Evolutionary conservation across 768 basidiomycete genomes (phyloP).

Genomic region (Rhodotorula kratochvilovae): DNA sequence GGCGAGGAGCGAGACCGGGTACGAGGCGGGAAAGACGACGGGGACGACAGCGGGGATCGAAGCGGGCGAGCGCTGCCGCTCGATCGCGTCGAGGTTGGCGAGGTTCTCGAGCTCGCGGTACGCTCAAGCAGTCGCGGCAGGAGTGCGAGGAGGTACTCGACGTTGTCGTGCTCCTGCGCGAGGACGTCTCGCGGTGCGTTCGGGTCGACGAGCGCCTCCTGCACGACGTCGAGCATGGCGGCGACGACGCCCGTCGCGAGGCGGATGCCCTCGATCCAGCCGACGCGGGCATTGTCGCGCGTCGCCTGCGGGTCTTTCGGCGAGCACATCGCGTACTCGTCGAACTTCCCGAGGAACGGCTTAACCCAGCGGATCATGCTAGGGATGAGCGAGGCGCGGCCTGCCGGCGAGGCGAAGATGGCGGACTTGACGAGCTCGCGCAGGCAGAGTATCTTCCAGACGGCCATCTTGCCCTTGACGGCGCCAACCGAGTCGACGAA

Average conservation of each 20-base stretch:
- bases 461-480: constrained; percentile 77
- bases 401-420: constrained; percentile 74
- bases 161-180: constrained; percentile 81
- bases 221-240: constrained; percentile 82
- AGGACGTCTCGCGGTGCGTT: constrained; percentile 62
- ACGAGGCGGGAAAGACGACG: constrained; percentile 85
- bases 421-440: constrained; percentile 84
- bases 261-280: constrained; percentile 85
- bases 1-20: constrained; percentile 79
- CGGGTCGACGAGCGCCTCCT: constrained; percentile 70
- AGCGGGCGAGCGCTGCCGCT: constrained; percentile 59
- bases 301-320: constrained; percentile 63
- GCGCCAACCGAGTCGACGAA: constrained; percentile 78
- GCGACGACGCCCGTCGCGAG: constrained; percentile 83
- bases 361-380: constrained; percentile 89
- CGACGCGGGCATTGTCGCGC: constrained; percentile 69
- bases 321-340: constrained; percentile 64
- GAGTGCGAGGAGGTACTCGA: constrained; percentile 75
- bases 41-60: constrained; percentile 61
- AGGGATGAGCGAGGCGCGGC: constrained; percentile 74
- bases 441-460: constrained; percentile 92
- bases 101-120: constrained; percentile 73
- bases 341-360: constrained; percentile 85
- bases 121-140: constrained; percentile 77
- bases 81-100: constrained; percentile 64